Percentiles rank a stretch among this genome's conserved stretches.
phyloP scores from a whole-genome alignment of 2,329 filamentous ascomycete species.

The Fusarium illudens region DNA sequence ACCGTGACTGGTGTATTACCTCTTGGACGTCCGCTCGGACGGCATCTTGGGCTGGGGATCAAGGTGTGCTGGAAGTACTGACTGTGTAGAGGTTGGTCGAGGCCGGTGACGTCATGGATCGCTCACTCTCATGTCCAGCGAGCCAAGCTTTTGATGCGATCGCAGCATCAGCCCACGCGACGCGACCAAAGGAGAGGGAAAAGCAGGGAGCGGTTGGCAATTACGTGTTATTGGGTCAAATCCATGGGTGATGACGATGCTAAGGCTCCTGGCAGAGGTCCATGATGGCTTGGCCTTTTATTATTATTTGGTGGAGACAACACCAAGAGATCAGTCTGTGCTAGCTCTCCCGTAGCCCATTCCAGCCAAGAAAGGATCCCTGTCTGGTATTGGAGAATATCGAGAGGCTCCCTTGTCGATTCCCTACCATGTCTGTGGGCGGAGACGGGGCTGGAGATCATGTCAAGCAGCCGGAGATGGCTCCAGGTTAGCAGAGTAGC shows the following conservation, averaged over 20 bases:
- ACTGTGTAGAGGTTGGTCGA: neutral
- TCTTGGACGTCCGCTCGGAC: neutral
- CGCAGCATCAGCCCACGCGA: constrained; percentile 22
- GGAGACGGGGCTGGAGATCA: constrained; percentile 28
- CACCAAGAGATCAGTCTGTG: neutral
- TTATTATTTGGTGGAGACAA: constrained; percentile 27
- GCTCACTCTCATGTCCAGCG: constrained; percentile 28
- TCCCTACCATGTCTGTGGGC: constrained; percentile 2
- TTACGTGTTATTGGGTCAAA: constrained; percentile 28
- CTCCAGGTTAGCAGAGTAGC: neutral
- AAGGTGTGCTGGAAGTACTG: neutral
- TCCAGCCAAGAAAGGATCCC: constrained; percentile 34
- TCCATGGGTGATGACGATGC: constrained; percentile 27
- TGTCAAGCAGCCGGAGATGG: constrained; percentile 4
- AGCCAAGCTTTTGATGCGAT: constrained; percentile 31
- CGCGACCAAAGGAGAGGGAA: constrained; percentile 2
- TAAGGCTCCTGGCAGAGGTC: constrained; percentile 12
- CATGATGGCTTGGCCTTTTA: constrained; percentile 23
- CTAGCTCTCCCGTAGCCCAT: constrained; percentile 10
- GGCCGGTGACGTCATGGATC: constrained; percentile 39
- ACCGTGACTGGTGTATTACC: neutral
- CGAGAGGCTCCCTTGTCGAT: constrained; percentile 24
- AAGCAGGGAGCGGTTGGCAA: constrained; percentile 25
- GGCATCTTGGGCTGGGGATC: neutral
- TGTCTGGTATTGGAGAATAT: constrained; percentile 11